Evolutionary conservation across 768 basidiomycete species (phyloP).

Genomic region (Mycena polygramma): DNA sequence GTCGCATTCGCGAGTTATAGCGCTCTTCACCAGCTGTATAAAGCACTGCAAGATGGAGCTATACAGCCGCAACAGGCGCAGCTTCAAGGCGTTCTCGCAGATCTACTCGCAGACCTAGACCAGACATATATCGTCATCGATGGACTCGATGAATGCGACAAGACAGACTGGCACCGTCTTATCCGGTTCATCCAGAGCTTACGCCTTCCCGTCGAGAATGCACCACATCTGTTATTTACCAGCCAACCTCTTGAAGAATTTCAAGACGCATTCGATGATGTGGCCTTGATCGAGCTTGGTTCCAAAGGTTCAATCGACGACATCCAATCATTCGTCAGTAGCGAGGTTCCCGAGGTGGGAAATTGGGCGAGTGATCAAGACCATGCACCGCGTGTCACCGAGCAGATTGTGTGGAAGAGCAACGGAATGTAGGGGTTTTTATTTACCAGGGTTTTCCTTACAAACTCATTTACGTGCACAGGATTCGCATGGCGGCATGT

Average conservation of each 20-base stretch:
- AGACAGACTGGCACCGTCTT: not conserved
- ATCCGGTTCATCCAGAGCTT: not conserved
- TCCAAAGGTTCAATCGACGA: not conserved
- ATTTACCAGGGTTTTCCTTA: no score
- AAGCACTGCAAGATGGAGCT: not conserved
- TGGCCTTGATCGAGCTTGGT: not conserved
- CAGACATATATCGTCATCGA: constrained; percentile 4
- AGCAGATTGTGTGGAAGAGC: not conserved
- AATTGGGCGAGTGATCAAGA: not conserved
- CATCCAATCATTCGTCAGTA: not conserved
- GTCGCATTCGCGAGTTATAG: not conserved
- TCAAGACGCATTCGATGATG: not conserved
- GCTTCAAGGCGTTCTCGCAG: not conserved
- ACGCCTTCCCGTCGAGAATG: not conserved
- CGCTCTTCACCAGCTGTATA: not conserved
- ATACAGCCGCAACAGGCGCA: not conserved
- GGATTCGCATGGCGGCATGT: constrained; percentile 6
- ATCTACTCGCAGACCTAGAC: not conserved
- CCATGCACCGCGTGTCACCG: not conserved
- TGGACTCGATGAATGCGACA: constrained; percentile 4
- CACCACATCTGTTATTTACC: not conserved
- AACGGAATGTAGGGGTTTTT: not conserved
- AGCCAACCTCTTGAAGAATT: constrained; percentile 6
- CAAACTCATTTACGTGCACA: not conserved
- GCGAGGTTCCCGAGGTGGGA: not conserved